Evolutionary conservation across 441 rosid species (phyloP).

Genomic region (Raphanus hybrid): DNA sequence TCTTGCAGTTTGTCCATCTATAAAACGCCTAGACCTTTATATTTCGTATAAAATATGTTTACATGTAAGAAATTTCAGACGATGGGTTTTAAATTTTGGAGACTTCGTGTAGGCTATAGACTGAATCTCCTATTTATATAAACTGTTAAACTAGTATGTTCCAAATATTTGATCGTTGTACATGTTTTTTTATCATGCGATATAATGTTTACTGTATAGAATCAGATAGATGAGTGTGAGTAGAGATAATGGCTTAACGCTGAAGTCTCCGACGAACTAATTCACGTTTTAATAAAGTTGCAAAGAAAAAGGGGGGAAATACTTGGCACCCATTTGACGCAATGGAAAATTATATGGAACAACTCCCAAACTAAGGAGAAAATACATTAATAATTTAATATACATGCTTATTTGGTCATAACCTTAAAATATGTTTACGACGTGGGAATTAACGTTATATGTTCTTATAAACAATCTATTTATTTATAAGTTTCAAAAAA

Average conservation of each 20-base stretch:
- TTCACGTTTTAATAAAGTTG: slow-evolving; percentile 36
- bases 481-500: no score
- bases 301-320: slow-evolving; percentile 12
- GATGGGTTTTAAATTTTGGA: not conserved
- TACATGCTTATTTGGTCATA: not conserved
- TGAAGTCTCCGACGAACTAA: slow-evolving; percentile 30
- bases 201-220: not conserved
- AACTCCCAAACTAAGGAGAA: not conserved
- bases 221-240: slow-evolving; percentile 2
- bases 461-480: not conserved
- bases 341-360: slow-evolving; percentile 25
- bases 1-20: slow-evolving; percentile 16
- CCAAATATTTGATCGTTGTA: not conserved
- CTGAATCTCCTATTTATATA: slow-evolving; percentile 6
- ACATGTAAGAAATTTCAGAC: not conserved
- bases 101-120: slow-evolving; percentile 4
- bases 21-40: slow-evolving; percentile 7
- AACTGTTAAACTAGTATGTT: not conserved
- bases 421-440: slow-evolving; percentile 12
- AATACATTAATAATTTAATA: not conserved
- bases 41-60: not conserved
- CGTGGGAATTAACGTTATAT: not conserved
- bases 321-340: slow-evolving; percentile 41
- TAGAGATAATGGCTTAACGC: slow-evolving; percentile 33
- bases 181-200: not conserved